Conservation (phyloP, 1,284 basidiomycete genomes). For the Austroboletus novae-zelandiae region DNA sequence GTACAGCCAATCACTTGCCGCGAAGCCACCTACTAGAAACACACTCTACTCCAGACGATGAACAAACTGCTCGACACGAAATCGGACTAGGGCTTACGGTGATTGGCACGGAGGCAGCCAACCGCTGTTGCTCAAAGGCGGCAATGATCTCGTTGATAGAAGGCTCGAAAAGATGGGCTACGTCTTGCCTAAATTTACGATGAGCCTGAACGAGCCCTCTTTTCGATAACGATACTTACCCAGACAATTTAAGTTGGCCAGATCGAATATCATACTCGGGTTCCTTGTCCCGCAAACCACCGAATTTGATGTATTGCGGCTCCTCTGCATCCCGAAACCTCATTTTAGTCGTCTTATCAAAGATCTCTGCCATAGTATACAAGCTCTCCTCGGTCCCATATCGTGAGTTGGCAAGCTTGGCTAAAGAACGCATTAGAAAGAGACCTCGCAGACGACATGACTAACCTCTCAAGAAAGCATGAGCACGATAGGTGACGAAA, state of each 20-base stretch:
- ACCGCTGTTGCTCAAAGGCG: conserved; percentile 35
- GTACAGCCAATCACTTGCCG: conserved; percentile 46
- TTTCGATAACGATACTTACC: conserved; percentile 27
- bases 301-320: conserved; percentile 47
- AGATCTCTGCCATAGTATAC: conserved; percentile 39
- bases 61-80: not conserved
- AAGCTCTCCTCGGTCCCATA: conserved; percentile 32
- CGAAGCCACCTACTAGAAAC: conserved; percentile 45
- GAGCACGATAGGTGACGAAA: conserved; percentile 42
- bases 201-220: conserved; percentile 2
- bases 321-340: conserved; percentile 40
- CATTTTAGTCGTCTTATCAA: conserved; percentile 49
- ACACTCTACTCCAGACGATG: conserved; percentile 24
- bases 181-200: conserved; percentile 30
- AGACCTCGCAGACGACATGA: conserved; percentile 4
- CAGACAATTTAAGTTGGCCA: conserved; percentile 43
- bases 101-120: conserved; percentile 8
- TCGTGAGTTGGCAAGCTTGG: conserved; percentile 28
- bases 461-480: conserved; percentile 37
- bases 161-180: conserved; percentile 44
- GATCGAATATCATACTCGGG: conserved; percentile 38
- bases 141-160: conserved; percentile 40
- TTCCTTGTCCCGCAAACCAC: conserved; percentile 43
- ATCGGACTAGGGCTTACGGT: not conserved
- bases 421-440: conserved; percentile 27